Base-by-base conservation (phyloP, 192 early-diverging fungal genomes). In the Pecoramyces ruminantium region DNA sequence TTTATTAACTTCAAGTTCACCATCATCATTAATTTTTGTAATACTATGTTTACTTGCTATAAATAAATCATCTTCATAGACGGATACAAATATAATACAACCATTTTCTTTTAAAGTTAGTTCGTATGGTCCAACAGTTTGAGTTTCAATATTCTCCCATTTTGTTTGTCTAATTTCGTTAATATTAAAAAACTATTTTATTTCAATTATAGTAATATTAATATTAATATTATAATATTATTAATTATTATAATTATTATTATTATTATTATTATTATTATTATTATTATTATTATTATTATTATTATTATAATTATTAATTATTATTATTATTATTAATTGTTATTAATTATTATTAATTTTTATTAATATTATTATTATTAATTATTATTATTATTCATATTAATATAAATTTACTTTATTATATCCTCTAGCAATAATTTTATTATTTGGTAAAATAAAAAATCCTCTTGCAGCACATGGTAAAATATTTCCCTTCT, bases 61-160 rank as follows among this genome's bases (percentile, higher is more conserved):
- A 39, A 99, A 42, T 28, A 96, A 84, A 21, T 87, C 82, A 3
- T 86, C 86, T 39, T 93, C 89, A 28, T 91, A 77, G 0, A 90
- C 92, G 4, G 93, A 83, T 58, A 94, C 92, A 34, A 96, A 93
- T 80, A 97, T 96, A 81, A 99, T 93, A 83, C 96, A 99, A 16
- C 97, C 97, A 83, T 99, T 96, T 84, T 99, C 97, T 86, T 99
- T 99, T 29, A 95, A 87, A 0, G 95, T 96, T 29, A 97, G 86
- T 84, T 99, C 93, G 83, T 95, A 99, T 2, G 97, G 97, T 0
- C 94, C 94, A 15, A 79, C 51, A 0, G 96, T 96, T 30, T 94
- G 77, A 2, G 67, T 79, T 34, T 85, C 83, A 30, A 98, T 84
- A 79, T 85, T 86, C 3, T 83, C 80, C 88, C 91, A 92, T 81